Conservation (phyloP, 2,329 filamentous ascomycete genomes). For the Helminthosporium solani region DNA sequence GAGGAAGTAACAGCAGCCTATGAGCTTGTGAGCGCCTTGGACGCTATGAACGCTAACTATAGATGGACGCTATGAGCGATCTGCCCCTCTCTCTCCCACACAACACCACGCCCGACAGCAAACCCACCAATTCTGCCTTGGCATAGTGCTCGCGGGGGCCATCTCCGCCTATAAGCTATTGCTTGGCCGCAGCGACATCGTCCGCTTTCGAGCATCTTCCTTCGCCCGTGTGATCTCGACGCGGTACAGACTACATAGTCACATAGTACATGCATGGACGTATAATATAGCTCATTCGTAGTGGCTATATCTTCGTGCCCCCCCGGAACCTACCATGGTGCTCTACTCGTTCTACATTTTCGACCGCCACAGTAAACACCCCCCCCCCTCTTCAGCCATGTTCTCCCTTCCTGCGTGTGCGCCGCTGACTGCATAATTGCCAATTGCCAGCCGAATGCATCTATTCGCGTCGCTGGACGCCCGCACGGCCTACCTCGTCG, state of each 20-base stretch:
- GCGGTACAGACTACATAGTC: too few species aligned
- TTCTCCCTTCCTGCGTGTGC: neutral
- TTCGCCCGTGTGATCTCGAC: too few species aligned
- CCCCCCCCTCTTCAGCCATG: conserved; percentile 1
- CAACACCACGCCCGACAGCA: neutral
- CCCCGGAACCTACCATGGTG: conserved; percentile 65
- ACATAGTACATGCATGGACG: too few species aligned
- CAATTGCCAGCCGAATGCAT: conserved; percentile 90
- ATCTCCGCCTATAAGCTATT: conserved; percentile 4
- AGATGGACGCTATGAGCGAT: neutral
- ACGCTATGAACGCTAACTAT: neutral
- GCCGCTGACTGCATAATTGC: conserved; percentile 18
- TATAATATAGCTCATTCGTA: too few species aligned
- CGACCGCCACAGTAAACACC: conserved; percentile 83
- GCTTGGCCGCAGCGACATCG: conserved; percentile 2
- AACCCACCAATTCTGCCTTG: conserved; percentile 4
- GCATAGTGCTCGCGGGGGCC: conserved; percentile 5
- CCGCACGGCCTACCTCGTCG: conserved; percentile 51
- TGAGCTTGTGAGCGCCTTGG: too few species aligned
- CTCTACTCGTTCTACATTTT: conserved; percentile 99
- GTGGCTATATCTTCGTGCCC: too few species aligned
- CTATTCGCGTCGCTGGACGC: conserved; percentile 84
- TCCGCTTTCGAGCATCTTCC: neutral
- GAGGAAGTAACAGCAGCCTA: neutral
- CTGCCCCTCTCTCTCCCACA: neutral